Base-by-base conservation (phyloP, 1,284 basidiomycete species). In the Abortiporus biennis region DNA sequence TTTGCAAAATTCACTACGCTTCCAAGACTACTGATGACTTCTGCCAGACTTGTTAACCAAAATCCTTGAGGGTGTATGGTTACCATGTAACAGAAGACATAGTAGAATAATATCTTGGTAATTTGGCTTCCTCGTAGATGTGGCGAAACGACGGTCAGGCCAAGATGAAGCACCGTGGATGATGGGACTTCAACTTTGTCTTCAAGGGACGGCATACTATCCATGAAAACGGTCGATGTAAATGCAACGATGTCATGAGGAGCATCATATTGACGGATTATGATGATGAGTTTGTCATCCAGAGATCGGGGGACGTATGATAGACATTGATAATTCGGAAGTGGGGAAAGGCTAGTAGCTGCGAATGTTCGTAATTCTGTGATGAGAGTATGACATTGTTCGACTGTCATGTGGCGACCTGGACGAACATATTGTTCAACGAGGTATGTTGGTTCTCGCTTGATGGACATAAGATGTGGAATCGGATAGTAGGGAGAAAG, bases 281-380 rank as follows among this genome's bases (percentile, higher is more conserved):
- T 22, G 8, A 37, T 33, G 38, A 47, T 36, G 34, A 44, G 31
- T 27, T 47, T 47, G 39, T 47, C 35, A 36, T 47, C 31, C 3
- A 47, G 39, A 4, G 46, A 23, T 17, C 36, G 17, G 4, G 46
- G 33, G 2, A 21, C 33, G 22, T 2, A 24, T n/a, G 43, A 41
- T 24, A 44, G 42, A 30, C 46, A 47, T 36, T 44, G 46, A 38
- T 47, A 47, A 31, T 47, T 35, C 6, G 46, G 46, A 6, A 47
- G 21, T 11, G 43, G 46, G 22, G 33, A 16, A 3, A 47, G 39
- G 36, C 42, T 40, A 4, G 6, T 23, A 1, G 39, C 9, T 3
- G 43, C 46, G 15, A 40, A 35, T 5, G 16, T 23, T 6, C 46
- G 23, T 2, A 47, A 23, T 16, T 47, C 46, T 9, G 20, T 19